Base-by-base conservation (phyloP, 2,329 filamentous ascomycete genomes). In the Anthostomella pinea region DNA sequence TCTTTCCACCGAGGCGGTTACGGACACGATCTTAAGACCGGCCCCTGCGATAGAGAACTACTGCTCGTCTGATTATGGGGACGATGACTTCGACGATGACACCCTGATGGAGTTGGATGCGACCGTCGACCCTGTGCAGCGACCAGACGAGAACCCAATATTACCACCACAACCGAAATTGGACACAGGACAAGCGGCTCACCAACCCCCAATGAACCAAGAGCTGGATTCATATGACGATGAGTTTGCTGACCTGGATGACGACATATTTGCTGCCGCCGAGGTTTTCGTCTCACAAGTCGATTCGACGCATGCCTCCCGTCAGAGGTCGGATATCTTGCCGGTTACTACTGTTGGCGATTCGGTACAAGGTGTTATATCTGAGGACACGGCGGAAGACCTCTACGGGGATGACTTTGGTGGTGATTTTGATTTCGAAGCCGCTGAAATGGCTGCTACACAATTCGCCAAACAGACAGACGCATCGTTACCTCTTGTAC, bases 331-430 rank as follows among this genome's bases (percentile, higher is more conserved):
- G 9, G 20, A 34, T 16, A 46, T 52, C 4, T 45, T 58, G n/a
- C 22, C 34, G 10, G 41, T 38, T 5, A 38, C 33, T 11, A 23
- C 28, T n/a, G 35, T 41, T 35, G 39, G 37, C 18, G 32, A 43
- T 26, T 22, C 19, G 14, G 22, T 20, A 9, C 21, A 37, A 33
- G 38, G 39, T 19, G 43, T 53, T 35, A 38, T 45, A 30, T 49
- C 56, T 33, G 57, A 64, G 36, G 62, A 66, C 17, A 58, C 67
- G 50, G 53, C 56, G 34, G 66, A 71, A 25, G 68, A 70, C 46
- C 58, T 67, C 24, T 80, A 75, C 49, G 83, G 78, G 39, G 86
- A 88, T 64, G 88, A 88, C 53, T 87, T 87, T 68, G 85, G 81
- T 30, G 77, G 74, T 47, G 68, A 79, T 50, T 73, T 81, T 61